phyloP scores from a whole-genome alignment of 108 stramenopile species.

The Discostella pseudostelligera region DNA sequence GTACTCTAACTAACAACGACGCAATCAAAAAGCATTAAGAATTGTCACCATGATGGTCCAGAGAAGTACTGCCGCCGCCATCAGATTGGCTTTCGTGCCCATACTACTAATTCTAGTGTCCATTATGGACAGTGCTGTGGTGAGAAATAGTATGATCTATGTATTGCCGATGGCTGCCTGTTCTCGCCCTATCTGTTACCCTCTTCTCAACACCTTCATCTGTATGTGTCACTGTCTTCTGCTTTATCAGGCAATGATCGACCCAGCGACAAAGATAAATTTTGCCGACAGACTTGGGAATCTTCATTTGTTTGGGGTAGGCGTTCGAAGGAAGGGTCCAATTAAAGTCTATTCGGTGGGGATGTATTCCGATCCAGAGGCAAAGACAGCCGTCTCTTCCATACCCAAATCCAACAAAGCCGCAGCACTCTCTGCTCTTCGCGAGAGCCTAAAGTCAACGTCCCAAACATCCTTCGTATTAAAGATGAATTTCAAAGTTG shows the following conservation, averaged over 20 bases:
- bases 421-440: constrained; percentile 53
- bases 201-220: too few species aligned
- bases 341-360: constrained; percentile 85
- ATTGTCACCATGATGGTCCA: constrained; percentile 5
- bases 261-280: constrained; percentile 67
- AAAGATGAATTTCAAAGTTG: constrained; percentile 86
- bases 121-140: neutral
- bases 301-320: constrained; percentile 65
- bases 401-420: constrained; percentile 46
- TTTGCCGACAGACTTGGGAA: constrained; percentile 50
- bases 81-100: neutral
- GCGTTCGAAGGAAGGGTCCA: constrained; percentile 79
- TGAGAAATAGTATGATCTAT: too few species aligned
- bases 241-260: constrained; percentile 52
- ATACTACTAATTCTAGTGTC: neutral
- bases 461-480: constrained; percentile 58
- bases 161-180: too few species aligned
- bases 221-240: too few species aligned
- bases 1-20: neutral
- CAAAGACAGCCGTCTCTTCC: constrained; percentile 51
- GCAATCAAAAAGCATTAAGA: neutral
- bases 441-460: constrained; percentile 51
- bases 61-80: constrained; percentile 2
- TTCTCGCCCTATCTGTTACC: too few species aligned
- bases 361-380: constrained; percentile 63